Evolutionary conservation across 176 grass and related monocot species (phyloP).

Genomic region (Panicum miliaceum): DNA sequence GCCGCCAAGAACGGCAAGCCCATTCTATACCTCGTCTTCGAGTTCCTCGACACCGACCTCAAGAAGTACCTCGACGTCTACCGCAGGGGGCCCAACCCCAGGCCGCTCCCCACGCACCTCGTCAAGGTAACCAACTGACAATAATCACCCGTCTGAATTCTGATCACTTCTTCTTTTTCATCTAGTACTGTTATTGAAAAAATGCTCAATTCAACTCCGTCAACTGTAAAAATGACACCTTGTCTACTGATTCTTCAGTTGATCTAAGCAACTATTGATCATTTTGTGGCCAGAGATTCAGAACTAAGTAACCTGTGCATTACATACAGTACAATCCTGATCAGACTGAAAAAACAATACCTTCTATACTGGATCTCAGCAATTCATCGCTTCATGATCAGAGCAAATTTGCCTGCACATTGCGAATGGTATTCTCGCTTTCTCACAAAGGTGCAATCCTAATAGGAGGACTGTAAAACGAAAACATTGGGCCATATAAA

Average conservation of each 20-base stretch:
- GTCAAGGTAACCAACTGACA: conserved; percentile 47
- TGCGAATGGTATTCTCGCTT: not conserved
- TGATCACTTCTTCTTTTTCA: not conserved
- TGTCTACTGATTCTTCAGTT: not conserved
- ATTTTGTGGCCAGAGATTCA: too few relatives aligned
- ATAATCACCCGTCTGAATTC: not conserved
- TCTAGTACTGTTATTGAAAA: not conserved
- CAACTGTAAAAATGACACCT: not conserved
- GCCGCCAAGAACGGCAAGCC: conserved; percentile 74
- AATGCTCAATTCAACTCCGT: not conserved
- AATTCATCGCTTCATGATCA: not conserved
- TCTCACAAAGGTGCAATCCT: not conserved
- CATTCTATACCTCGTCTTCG: conserved; percentile 88
- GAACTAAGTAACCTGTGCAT: not conserved
- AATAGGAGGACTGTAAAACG: not conserved
- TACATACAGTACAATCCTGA: not conserved
- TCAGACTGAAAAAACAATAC: not conserved
- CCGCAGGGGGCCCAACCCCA: conserved; percentile 50
- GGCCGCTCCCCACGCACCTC: conserved; percentile 61
- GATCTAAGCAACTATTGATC: not conserved
- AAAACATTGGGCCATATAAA: not conserved
- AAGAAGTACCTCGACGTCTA: conserved; percentile 84
- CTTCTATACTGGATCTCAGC: not conserved
- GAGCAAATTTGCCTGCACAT: not conserved
- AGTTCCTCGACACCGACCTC: conserved; percentile 92